These are phyloP conservation scores for Trichoderma brevicompactum DNA, from an alignment of 2,329 filamentous ascomycete species.

Conservation along the genomic window DNA sequence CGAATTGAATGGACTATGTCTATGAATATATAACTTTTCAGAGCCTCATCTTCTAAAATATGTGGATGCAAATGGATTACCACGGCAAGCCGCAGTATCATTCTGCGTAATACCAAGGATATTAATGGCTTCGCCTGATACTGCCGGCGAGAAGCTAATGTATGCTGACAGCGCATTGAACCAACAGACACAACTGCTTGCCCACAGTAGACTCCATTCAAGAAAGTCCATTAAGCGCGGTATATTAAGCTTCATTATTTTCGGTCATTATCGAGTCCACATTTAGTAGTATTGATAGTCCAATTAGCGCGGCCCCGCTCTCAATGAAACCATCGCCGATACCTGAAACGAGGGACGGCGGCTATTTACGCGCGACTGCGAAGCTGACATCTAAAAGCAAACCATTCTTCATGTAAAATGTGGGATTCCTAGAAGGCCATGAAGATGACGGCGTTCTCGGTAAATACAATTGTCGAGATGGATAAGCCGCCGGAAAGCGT, in stretches of 20 bases:
- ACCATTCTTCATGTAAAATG: no score
- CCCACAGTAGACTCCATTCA: not conserved
- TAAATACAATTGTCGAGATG: no score
- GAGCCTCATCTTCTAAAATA: not conserved
- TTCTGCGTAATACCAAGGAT: not conserved
- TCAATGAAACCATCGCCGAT: not conserved
- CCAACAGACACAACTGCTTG: not conserved
- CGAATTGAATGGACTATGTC: not conserved
- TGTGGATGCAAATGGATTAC: not conserved
- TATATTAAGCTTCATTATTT: not conserved
- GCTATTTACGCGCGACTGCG: not conserved
- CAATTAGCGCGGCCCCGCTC: slow-evolving; percentile 10
- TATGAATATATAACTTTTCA: not conserved
- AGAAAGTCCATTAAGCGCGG: not conserved
- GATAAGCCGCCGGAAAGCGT: no score
- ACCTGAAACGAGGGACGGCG: not conserved
- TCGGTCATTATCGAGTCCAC: not conserved
- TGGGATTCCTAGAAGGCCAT: no score
- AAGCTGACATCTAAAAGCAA: not conserved
- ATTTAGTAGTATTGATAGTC: not conserved
- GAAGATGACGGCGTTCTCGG: no score
- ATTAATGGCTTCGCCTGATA: no score
- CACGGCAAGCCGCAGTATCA: not conserved
- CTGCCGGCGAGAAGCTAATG: not conserved
- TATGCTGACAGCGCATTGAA: not conserved